Evolutionary conservation across 139 green algal genomes (phyloP).

Genomic region (Chlorella sorokiniana): DNA sequence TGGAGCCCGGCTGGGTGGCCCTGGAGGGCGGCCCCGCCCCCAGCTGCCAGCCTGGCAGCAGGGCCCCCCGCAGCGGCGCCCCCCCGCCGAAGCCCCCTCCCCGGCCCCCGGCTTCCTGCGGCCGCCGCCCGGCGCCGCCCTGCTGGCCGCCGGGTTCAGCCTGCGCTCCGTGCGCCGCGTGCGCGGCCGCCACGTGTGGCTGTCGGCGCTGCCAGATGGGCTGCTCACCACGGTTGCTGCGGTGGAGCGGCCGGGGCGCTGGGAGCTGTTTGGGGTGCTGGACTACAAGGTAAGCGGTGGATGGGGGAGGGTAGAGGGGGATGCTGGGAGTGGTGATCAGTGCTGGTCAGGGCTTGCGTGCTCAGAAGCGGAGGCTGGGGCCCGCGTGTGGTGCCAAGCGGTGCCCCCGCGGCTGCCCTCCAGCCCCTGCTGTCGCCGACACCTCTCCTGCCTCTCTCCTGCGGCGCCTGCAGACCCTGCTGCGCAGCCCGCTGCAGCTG

Average conservation of each 20-base stretch:
- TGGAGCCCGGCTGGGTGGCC: constrained; percentile 8
- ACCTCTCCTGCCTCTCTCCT: background rate
- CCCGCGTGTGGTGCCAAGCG: too few relatives aligned
- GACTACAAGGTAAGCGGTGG: constrained; percentile 8
- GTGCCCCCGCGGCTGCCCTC: background rate
- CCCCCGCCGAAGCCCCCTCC: too few relatives aligned
- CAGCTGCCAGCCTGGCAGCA: background rate
- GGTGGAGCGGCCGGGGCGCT: background rate
- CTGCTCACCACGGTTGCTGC: constrained; percentile 9
- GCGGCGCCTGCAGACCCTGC: background rate
- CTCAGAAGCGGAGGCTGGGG: too few relatives aligned
- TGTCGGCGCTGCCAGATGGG: constrained; percentile 30
- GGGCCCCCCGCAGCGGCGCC: background rate
- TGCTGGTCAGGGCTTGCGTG: too few relatives aligned
- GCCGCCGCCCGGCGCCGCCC: background rate
- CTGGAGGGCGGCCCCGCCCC: background rate
- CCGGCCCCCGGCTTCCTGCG: background rate
- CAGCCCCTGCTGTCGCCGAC: background rate
- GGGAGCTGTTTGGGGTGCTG: constrained; percentile 23
- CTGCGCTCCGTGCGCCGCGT: constrained; percentile 14
- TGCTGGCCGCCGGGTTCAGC: background rate
- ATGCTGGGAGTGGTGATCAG: too few relatives aligned
- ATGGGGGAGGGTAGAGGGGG: too few relatives aligned
- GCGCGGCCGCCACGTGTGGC: constrained; percentile 16
- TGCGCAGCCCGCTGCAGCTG: constrained; percentile 12